These are phyloP conservation scores for Hysterium pulicare DNA, from an alignment of 2,329 filamentous ascomycete genomes.

Conservation along the genomic window DNA sequence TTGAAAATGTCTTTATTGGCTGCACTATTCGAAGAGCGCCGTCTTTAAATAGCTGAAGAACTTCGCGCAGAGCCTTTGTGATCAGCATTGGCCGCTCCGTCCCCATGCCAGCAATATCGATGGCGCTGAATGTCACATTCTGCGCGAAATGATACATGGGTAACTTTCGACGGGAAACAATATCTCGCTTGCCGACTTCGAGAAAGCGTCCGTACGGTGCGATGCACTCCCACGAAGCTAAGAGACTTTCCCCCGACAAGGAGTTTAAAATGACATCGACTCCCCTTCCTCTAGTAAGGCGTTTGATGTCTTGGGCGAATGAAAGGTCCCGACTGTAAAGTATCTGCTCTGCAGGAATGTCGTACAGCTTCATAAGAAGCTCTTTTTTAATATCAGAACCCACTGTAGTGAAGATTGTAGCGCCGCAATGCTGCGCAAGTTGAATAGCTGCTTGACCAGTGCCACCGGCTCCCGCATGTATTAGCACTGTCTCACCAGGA, in stretches of 20 bases:
- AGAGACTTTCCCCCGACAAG: constrained; percentile 21
- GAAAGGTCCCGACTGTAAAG: constrained; percentile 25
- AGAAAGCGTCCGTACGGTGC: constrained; percentile 30
- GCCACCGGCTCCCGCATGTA: constrained; percentile 29
- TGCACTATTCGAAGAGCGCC: background rate
- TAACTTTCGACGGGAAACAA: constrained; percentile 3
- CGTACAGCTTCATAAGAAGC: constrained; percentile 18
- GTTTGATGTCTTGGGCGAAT: constrained; percentile 23
- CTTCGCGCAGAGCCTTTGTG: background rate
- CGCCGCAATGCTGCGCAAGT: constrained; percentile 19
- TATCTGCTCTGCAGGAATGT: constrained; percentile 30
- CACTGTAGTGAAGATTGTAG: constrained; percentile 26
- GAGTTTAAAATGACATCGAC: constrained; percentile 37
- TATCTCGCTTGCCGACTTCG: constrained; percentile 9
- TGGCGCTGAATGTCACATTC: constrained; percentile 7
- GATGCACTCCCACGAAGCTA: constrained; percentile 20
- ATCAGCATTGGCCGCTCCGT: background rate
- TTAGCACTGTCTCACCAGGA: constrained; percentile 18
- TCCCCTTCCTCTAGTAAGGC: constrained; percentile 22
- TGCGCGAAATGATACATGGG: constrained; percentile 4
- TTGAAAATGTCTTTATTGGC: constrained; percentile 1
- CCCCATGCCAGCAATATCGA: constrained; percentile 38
- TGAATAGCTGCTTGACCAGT: constrained; percentile 28
- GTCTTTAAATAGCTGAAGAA: background rate
- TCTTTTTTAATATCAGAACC: constrained; percentile 21